phyloP scores from a whole-genome alignment of 75 land plant species.

The Pinus albicaulis region DNA sequence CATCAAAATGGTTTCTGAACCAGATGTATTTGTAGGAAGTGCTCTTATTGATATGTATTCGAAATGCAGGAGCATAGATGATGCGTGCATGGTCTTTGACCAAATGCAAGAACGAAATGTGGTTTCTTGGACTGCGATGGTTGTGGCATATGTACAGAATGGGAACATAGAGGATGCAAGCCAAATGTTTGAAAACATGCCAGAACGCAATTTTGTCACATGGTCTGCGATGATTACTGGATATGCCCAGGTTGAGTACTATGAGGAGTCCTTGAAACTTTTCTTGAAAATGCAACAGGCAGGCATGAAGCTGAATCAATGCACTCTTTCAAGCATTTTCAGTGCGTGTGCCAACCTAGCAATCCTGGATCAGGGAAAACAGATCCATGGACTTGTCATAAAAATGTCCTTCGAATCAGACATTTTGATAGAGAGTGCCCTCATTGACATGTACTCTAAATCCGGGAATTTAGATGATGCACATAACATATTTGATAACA shows the following conservation, averaged over 20 bases:
- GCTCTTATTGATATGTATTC: slow-evolving; percentile 25
- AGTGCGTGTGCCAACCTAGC: slow-evolving; percentile 36
- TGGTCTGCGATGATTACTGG: slow-evolving; percentile 72
- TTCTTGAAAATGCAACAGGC: slow-evolving; percentile 24
- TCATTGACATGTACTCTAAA: slow-evolving; percentile 62
- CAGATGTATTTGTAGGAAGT: slow-evolving; percentile 14
- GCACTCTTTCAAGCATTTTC: slow-evolving; percentile 47
- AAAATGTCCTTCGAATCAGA: slow-evolving; percentile 33
- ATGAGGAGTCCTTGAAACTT: slow-evolving; percentile 24
- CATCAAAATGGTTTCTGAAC: slow-evolving; percentile 4
- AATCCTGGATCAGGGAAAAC: slow-evolving; percentile 16
- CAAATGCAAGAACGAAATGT: slow-evolving; percentile 27
- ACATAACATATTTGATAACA: slow-evolving; percentile 26
- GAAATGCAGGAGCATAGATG: slow-evolving; percentile 12
- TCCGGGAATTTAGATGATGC: slow-evolving; percentile 31
- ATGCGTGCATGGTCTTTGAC: slow-evolving; percentile 42
- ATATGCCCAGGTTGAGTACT: slow-evolving; percentile 44
- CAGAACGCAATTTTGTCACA: slow-evolving; percentile 35
- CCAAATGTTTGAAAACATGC: slow-evolving; percentile 32
- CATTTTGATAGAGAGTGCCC: slow-evolving; percentile 35
- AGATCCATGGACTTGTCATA: slow-evolving; percentile 30
- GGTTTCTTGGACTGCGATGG: slow-evolving; percentile 26
- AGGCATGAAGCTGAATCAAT: slow-evolving; percentile 31
- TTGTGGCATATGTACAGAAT: slow-evolving; percentile 31
- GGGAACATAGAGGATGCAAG: slow-evolving; percentile 28